These are phyloP conservation scores for Cryptococcus neoformans DNA, from an alignment of 1,284 basidiomycete species.

Conservation along the genomic window DNA sequence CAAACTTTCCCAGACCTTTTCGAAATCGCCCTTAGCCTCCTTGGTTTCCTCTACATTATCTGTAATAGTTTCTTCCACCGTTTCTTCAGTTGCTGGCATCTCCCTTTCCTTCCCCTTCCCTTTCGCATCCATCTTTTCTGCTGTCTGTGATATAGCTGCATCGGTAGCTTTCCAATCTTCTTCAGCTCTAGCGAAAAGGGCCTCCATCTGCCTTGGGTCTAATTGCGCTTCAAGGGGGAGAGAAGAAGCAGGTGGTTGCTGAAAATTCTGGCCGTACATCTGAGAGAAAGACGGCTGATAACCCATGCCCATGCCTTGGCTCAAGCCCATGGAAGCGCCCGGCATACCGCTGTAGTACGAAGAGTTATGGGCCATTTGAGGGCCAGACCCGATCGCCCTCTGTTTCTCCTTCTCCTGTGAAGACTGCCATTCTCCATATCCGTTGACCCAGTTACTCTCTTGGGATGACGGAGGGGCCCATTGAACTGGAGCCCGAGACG, in stretches of 20 bases:
- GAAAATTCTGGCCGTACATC: slow-evolving; percentile 15
- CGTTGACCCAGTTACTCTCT: too few species aligned
- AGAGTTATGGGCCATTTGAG: too few species aligned
- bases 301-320: background rate
- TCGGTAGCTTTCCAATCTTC: slow-evolving; percentile 59
- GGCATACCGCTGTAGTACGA: background rate
- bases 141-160: slow-evolving; percentile 5
- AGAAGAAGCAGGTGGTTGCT: slow-evolving; percentile 3
- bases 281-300: slow-evolving; percentile 12
- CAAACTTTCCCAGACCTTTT: slow-evolving; percentile 50
- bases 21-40: slow-evolving; percentile 51
- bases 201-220: slow-evolving; percentile 11
- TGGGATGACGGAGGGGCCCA: too few species aligned
- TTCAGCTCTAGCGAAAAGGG: slow-evolving; percentile 56
- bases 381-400: too few species aligned
- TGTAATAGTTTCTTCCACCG: slow-evolving; percentile 47
- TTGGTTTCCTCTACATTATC: slow-evolving; percentile 46
- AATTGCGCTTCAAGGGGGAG: background rate
- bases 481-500: too few species aligned
- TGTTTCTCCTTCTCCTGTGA: too few species aligned
- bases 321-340: background rate
- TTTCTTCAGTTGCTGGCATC: slow-evolving; percentile 50
- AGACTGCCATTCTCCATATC: too few species aligned
- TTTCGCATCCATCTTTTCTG: slow-evolving; percentile 11
- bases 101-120: slow-evolving; percentile 52